Conservation (phyloP, 495 filamentous ascomycete genomes). For the Hyaloscypha variabilis region DNA sequence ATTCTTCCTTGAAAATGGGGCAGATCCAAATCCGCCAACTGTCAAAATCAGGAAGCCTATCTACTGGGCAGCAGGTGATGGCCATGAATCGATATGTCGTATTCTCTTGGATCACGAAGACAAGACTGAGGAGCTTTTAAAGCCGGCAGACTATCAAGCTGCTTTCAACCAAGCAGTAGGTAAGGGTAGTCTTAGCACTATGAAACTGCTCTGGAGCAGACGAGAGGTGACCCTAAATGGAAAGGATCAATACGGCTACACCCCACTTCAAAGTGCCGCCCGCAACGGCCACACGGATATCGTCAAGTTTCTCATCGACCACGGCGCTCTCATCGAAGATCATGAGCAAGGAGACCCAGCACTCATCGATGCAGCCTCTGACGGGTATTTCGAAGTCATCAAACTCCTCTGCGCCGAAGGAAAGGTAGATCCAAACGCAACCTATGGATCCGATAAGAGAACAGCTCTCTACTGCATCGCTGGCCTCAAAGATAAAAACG, state of each 20-base stretch:
- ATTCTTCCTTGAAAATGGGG: conserved; percentile 22
- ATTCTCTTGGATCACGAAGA: conserved; percentile 23
- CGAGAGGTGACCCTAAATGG: conserved; percentile 14
- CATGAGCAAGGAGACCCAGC: conserved; percentile 15
- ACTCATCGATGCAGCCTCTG: conserved; percentile 10
- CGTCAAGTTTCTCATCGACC: conserved; percentile 18
- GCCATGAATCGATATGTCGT: conserved; percentile 10
- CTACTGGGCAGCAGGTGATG: conserved; percentile 16
- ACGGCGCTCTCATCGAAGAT: conserved; percentile 21
- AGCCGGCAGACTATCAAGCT: conserved; percentile 17
- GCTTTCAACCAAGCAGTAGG: conserved; percentile 19
- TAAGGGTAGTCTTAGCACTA: conserved; percentile 12
- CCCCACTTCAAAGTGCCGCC: conserved; percentile 10
- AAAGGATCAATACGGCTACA: conserved; percentile 14
- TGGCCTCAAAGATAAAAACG: background rate
- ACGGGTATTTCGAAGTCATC: conserved; percentile 16
- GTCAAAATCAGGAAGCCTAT: conserved; percentile 13
- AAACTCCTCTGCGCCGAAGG: conserved; percentile 17
- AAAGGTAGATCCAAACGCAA: conserved; percentile 12
- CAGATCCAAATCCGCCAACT: conserved; percentile 26
- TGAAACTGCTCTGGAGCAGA: conserved; percentile 13
- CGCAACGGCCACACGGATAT: conserved; percentile 16
- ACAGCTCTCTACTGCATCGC: conserved; percentile 16
- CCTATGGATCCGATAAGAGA: background rate
- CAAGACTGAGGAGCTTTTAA: background rate